Percentiles rank a stretch among this genome's conserved stretches.
These are phyloP conservation scores for Teratosphaeriaceae sp. DNA, from an alignment of 2,329 filamentous ascomycete species.

Conservation along the genomic window DNA sequence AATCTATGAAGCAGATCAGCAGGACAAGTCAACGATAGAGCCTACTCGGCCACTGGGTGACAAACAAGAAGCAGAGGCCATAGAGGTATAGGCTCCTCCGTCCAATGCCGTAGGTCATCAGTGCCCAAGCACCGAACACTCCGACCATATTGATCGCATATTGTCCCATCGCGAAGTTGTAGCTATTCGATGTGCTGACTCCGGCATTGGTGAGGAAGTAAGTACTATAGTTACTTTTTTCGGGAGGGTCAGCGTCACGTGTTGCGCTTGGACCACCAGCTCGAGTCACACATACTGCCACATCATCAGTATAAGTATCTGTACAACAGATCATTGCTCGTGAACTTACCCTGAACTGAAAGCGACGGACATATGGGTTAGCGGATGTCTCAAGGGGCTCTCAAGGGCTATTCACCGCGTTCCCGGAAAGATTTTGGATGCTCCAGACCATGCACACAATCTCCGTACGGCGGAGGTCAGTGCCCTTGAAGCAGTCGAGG, in stretches of 20 bases:
- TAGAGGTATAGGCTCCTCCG: conserved; percentile 70
- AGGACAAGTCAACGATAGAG: too few species aligned
- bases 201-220: conserved; percentile 46
- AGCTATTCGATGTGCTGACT: conserved; percentile 35
- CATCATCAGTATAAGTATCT: too few species aligned
- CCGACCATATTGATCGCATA: conserved; percentile 69
- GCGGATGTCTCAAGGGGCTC: conserved; percentile 30
- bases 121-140: conserved; percentile 72
- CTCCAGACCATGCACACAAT: conserved; percentile 52
- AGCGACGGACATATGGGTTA: background rate
- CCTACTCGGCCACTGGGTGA: too few species aligned
- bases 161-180: conserved; percentile 48
- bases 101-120: conserved; percentile 70
- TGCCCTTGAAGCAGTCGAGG: conserved; percentile 75
- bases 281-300: too few species aligned
- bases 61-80: conserved; percentile 67
- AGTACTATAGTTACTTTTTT: conserved; percentile 41
- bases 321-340: too few species aligned
- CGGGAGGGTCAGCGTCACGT: background rate
- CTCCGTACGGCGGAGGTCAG: conserved; percentile 71
- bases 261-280: background rate
- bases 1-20: conserved; percentile 72
- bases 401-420: too few species aligned
- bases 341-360: too few species aligned
- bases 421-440: conserved; percentile 43